These are phyloP conservation scores for Nepenthes alata DNA, from an alignment of 179 eudicot species.

Conservation along the genomic window DNA sequence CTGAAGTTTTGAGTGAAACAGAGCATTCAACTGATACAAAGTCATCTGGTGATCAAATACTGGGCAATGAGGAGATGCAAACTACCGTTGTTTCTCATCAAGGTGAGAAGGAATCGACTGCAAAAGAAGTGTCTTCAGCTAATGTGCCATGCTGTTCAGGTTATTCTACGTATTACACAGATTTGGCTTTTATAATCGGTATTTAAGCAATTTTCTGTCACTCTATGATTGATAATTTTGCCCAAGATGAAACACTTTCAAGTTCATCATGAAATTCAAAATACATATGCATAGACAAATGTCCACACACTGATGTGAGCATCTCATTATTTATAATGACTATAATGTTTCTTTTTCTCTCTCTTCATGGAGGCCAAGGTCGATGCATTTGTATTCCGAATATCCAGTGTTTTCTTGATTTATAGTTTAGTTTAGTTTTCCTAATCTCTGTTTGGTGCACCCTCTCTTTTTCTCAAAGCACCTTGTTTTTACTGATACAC, in stretches of 20 bases:
- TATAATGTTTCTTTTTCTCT: too few relatives aligned
- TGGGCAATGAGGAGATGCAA: conserved; percentile 11
- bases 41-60: conserved; percentile 11
- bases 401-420: neutral
- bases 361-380: too few relatives aligned
- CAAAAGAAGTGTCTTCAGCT: conserved; percentile 10
- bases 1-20: conserved; percentile 29
- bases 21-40: conserved; percentile 24
- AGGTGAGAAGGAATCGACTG: conserved; percentile 16
- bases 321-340: too few relatives aligned
- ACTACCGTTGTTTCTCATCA: conserved; percentile 7
- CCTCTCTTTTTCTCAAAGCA: too few relatives aligned
- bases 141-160: conserved; percentile 11
- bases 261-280: too few relatives aligned
- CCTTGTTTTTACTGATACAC: too few relatives aligned
- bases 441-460: too few relatives aligned
- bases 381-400: neutral
- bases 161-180: conserved; percentile 5
- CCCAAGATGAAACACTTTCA: neutral
- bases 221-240: neutral
- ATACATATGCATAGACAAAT: too few relatives aligned
- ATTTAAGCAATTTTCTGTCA: neutral
- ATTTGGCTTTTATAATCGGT: neutral
- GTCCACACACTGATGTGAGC: too few relatives aligned
- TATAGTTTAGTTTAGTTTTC: too few relatives aligned